phyloP scores from a whole-genome alignment of 2,329 filamentous ascomycete species.

The Aspergillus pseudoterreus region DNA sequence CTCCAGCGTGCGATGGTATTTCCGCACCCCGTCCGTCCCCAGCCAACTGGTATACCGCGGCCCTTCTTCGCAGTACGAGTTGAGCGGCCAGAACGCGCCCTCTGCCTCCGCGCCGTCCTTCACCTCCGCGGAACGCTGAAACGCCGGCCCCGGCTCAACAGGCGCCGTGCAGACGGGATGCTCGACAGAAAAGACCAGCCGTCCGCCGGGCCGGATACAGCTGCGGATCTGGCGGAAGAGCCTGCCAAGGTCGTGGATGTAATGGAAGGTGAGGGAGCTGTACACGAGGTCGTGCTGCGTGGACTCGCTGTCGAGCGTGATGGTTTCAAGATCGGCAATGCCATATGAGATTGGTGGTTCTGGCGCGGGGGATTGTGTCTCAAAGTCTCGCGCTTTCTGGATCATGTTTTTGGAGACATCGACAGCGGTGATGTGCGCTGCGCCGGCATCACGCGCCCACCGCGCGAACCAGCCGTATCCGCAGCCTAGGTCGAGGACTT shows the following conservation, averaged over 20 bases:
- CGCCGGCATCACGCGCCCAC: slow-evolving; percentile 41
- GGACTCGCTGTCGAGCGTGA: background rate
- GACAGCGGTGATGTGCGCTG: slow-evolving; percentile 33
- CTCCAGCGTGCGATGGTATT: slow-evolving; percentile 47
- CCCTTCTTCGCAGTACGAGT: slow-evolving; percentile 43
- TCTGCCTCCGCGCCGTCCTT: slow-evolving; percentile 20
- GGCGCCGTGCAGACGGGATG: slow-evolving; percentile 32
- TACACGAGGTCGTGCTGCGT: slow-evolving; percentile 17
- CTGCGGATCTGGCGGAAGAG: slow-evolving; percentile 21
- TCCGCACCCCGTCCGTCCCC: slow-evolving; percentile 37
- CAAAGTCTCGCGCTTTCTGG: slow-evolving; percentile 27
- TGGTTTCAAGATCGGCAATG: slow-evolving; percentile 1
- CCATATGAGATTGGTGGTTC: background rate
- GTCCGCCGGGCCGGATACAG: background rate
- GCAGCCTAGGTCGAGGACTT: slow-evolving; percentile 46
- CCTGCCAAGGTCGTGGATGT: slow-evolving; percentile 31
- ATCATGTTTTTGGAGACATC: slow-evolving; percentile 48
- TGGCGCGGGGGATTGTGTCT: background rate
- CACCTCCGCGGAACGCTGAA: slow-evolving; percentile 16
- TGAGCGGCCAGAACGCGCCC: slow-evolving; percentile 41
- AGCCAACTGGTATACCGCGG: slow-evolving; percentile 42
- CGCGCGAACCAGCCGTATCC: slow-evolving; percentile 47
- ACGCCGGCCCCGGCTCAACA: slow-evolving; percentile 41
- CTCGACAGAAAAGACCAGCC: slow-evolving; percentile 41
- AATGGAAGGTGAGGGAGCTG: slow-evolving; percentile 43